Conservation (phyloP, 139 green algal species). For the Edaphochlamys debaryana region DNA sequence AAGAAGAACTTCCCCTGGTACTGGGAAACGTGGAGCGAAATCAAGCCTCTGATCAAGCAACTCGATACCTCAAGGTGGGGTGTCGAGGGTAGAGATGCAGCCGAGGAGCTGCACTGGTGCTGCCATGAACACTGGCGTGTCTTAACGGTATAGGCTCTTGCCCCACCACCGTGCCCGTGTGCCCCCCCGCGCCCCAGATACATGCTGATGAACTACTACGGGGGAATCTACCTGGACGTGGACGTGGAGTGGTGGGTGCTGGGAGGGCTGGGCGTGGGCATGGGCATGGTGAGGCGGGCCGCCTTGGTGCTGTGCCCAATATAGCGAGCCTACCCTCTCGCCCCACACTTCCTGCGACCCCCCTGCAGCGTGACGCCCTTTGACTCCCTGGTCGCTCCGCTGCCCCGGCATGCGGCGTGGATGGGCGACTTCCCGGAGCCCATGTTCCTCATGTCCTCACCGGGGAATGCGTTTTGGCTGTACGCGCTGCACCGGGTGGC, state of each 20-base stretch:
- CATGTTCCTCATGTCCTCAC: constrained; percentile 24
- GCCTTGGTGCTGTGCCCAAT: no score
- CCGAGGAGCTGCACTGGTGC: no score
- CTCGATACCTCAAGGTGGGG: not conserved
- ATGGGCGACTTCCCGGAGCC: constrained; percentile 9
- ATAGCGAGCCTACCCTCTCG: no score
- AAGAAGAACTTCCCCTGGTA: not conserved
- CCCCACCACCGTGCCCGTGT: no score
- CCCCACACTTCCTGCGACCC: no score
- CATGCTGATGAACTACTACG: not conserved
- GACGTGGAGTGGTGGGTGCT: constrained; percentile 13
- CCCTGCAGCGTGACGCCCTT: no score
- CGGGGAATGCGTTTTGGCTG: no score
- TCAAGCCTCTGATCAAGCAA: not conserved
- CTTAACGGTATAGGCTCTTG: no score
- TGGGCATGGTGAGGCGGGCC: no score
- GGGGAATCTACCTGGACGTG: constrained; percentile 6
- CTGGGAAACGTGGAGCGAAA: not conserved
- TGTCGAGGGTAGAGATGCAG: no score
- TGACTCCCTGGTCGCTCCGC: not conserved
- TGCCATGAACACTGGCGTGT: no score
- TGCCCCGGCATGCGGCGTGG: not conserved
- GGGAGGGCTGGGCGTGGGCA: no score
- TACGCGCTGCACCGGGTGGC: not conserved
- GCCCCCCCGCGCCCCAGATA: not conserved